Base-by-base conservation (phyloP, 768 basidiomycete species). In the Russula dissimulans region DNA sequence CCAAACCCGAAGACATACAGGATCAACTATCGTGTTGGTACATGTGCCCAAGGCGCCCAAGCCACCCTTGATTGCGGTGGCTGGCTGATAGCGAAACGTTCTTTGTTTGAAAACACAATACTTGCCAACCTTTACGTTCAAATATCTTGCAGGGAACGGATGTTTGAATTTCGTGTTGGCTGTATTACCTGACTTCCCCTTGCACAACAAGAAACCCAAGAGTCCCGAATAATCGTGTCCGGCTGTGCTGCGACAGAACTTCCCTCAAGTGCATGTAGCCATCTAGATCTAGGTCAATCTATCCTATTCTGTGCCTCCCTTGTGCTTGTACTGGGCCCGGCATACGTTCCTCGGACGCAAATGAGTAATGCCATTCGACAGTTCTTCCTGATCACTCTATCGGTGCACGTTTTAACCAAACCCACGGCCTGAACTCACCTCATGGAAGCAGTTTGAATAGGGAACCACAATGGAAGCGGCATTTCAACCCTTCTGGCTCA, bases 341-440 rank as follows among this genome's bases (percentile, higher is more conserved):
- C 49, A 32, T 34, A 26, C 29, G 11, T 26, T 47, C 54, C 49
- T 61, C 56, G 54, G 55, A 31, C 31, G 7, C 48, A 26, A 7
- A 56, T 44, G 45, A 39, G 29, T 3, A 32, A 31, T 29, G 38
- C 31, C 31, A 29, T 14, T 45, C 36, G 45, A 12, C 34, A n/a
- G 38, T n/a, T 15, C 11, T 18, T 22, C n/a, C 3, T 36, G 12
- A 15, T 46, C 50, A 12, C 31, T 2, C 29, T n/a, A 14, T 17
- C 44, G 31, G 9, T 34, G 17, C 54, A 32, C 45, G 42, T 49
- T 38, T 52, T 6, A 26, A 26, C 1, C 31, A 42, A 46, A 14
- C n/a, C 12, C 10, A 34, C 31, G 50, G 44, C 51, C 49, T 56
- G 43, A 41, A 22, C 54, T 57, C 50, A 43, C 60, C 56, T 61